Base-by-base conservation (phyloP, 345 rosid species). In the Euphorbia lathyris region DNA sequence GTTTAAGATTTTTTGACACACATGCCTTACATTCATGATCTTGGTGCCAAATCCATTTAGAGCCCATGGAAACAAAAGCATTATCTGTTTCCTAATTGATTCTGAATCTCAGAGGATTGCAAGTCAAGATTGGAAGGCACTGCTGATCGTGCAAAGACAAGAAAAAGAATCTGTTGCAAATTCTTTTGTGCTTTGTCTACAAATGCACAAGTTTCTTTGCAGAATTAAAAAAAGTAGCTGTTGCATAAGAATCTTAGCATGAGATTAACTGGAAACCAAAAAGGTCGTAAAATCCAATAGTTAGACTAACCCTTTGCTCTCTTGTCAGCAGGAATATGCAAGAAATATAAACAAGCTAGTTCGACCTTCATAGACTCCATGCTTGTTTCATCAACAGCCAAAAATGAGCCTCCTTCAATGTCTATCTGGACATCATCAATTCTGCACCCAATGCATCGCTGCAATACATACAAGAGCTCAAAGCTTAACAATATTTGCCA, bases 321-420 rank as follows among this genome's bases (percentile, higher is more conserved):
- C 83, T 81, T 93, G 71, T 90, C 92, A 16, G 36, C 48, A 25
- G 99, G 84, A 74, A 95, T 91, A 79, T 85, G 90, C 63, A 90
- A 73, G 82, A 82, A 95, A 75, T 92, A 95, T 66, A 83, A 78
- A 82, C 97, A 95, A 47, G 96, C 91, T 65, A 95, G 81, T 70
- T 88, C 92, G 81, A 85, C 90, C 86, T 82, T 88, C 80, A 88
- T 62, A 69, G 87, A 85, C 81, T 86, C 90, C 0, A 75, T 76
- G 82, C 69, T 68, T 57, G 81, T 72, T 62, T 69, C 81, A 65
- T 81, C 82, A 71, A 68, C 77, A 58, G 69, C 63, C 64, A 72
- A 53, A 65, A 70, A 75, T 29, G 82, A 80, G 70, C 69, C 84
- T 50, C 79, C 83, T 60, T 80, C 83, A 45, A 86, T 65, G 40